These are phyloP conservation scores for Murraya koenigii DNA, from an alignment of 345 rosid genomes.

Conservation along the genomic window DNA sequence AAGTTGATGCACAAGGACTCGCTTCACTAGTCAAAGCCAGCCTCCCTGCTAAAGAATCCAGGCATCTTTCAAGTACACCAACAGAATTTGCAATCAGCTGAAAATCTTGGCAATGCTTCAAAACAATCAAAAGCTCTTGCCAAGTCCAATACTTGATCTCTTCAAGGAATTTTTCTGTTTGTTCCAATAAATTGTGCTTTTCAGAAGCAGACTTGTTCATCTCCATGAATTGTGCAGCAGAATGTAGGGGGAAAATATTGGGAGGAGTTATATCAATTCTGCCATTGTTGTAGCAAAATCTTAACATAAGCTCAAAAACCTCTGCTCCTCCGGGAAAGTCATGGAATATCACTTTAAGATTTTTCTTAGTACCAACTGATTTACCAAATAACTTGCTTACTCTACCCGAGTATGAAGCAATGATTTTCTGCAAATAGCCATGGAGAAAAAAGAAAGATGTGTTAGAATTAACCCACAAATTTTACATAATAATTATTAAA, in stretches of 20 bases:
- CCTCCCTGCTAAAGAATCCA: slow-evolving; percentile 64
- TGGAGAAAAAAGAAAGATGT: background rate
- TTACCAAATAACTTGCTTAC: slow-evolving; percentile 61
- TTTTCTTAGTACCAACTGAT: slow-evolving; percentile 37
- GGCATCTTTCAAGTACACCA: slow-evolving; percentile 36
- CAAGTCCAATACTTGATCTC: slow-evolving; percentile 72
- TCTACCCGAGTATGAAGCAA: slow-evolving; percentile 61
- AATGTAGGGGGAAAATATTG: slow-evolving; percentile 53
- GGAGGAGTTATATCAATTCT: slow-evolving; percentile 44
- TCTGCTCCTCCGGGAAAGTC: slow-evolving; percentile 88
- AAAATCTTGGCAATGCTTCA: slow-evolving; percentile 67
- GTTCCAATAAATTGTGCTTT: slow-evolving; percentile 42
- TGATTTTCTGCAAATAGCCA: slow-evolving; percentile 53
- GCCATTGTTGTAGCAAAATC: slow-evolving; percentile 82
- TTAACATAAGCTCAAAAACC: slow-evolving; percentile 67
- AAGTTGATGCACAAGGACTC: slow-evolving; percentile 74
- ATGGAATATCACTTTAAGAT: slow-evolving; percentile 69
- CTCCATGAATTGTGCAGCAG: slow-evolving; percentile 80
- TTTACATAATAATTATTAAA: background rate
- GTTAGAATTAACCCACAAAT: background rate
- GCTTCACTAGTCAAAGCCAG: slow-evolving; percentile 52
- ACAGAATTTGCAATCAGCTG: slow-evolving; percentile 30
- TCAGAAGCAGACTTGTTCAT: slow-evolving; percentile 40
- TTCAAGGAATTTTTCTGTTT: slow-evolving; percentile 60
- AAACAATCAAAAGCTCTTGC: slow-evolving; percentile 66